A percentile compares a stretch with the other conserved stretches of the same genome.
Conservation (phyloP, 2,329 filamentous ascomycete genomes). For the Lachnum nothofagi region DNA sequence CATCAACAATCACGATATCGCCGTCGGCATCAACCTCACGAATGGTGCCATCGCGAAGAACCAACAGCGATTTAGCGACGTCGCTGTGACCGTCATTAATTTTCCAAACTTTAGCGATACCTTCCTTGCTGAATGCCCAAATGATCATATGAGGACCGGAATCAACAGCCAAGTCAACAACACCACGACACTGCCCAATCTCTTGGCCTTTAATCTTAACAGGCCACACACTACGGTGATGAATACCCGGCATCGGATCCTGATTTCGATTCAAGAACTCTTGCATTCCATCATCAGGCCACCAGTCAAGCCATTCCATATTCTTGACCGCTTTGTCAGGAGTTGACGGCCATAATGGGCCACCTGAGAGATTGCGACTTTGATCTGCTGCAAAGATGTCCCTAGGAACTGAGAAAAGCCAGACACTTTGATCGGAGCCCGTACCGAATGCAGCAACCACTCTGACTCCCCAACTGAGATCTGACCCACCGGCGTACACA, state of each 20-base stretch:
- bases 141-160: conserved; percentile 41
- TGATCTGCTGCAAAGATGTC: conserved; percentile 45
- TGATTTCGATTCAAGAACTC: conserved; percentile 31
- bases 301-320: conserved; percentile 36
- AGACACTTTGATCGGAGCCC: conserved; percentile 39
- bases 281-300: conserved; percentile 35
- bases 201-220: conserved; percentile 45
- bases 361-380: conserved; percentile 12
- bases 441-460: conserved; percentile 53
- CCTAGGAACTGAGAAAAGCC: conserved; percentile 56
- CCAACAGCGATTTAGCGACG: conserved; percentile 8
- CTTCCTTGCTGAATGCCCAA: conserved; percentile 47
- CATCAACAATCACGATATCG: conserved; percentile 23
- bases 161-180: conserved; percentile 48
- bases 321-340: conserved; percentile 11
- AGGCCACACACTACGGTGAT: conserved; percentile 39
- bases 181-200: conserved; percentile 40
- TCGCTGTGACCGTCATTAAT: conserved; percentile 33
- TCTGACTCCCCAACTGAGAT: conserved; percentile 52
- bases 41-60: conserved; percentile 31
- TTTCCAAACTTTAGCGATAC: conserved; percentile 43
- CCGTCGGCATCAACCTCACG: conserved; percentile 16
- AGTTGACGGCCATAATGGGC: conserved; percentile 7
- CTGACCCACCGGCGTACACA: conserved; percentile 52
- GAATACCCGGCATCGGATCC: conserved; percentile 17